Conservation (phyloP, 2,329 filamentous ascomycete genomes). For the Nigrospora osmanthi region DNA sequence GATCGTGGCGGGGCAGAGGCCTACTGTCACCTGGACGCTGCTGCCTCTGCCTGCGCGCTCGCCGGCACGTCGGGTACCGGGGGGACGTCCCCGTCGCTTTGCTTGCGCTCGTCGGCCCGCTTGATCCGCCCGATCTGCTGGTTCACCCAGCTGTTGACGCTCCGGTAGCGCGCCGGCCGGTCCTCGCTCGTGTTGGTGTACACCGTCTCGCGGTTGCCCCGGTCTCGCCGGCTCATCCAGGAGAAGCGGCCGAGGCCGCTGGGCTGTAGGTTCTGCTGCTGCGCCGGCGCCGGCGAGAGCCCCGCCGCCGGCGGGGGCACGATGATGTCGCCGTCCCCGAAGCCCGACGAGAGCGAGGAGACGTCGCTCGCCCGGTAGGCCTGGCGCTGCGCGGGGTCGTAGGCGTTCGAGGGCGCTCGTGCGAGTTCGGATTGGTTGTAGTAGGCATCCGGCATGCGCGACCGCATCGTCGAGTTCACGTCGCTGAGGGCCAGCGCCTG, state of each 20-base stretch:
- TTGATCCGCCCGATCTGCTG: conserved; percentile 51
- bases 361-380: conserved; percentile 38
- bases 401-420: conserved; percentile 26
- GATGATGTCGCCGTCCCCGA: conserved; percentile 54
- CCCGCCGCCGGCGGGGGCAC: conserved; percentile 20
- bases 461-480: conserved; percentile 20
- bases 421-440: conserved; percentile 30
- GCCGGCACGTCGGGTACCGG: conserved; percentile 26
- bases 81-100: conserved; percentile 24
- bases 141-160: conserved; percentile 55
- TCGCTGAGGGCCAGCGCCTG: conserved; percentile 15
- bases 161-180: conserved; percentile 45
- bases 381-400: conserved; percentile 24
- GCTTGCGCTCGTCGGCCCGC: conserved; percentile 28
- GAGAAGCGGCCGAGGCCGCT: conserved; percentile 22
- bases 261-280: conserved; percentile 5
- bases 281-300: conserved; percentile 6
- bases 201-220: conserved; percentile 36
- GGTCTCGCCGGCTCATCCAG: conserved; percentile 22
- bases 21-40: background rate
- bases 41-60: background rate
- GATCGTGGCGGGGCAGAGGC: too few relatives aligned
- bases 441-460: conserved; percentile 26
- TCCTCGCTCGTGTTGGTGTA: conserved; percentile 48
- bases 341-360: conserved; percentile 57